Percentiles rank a stretch among this genome's conserved stretches.
Conservation (phyloP, 495 filamentous ascomycete species). For the Oidiodendron maius region DNA sequence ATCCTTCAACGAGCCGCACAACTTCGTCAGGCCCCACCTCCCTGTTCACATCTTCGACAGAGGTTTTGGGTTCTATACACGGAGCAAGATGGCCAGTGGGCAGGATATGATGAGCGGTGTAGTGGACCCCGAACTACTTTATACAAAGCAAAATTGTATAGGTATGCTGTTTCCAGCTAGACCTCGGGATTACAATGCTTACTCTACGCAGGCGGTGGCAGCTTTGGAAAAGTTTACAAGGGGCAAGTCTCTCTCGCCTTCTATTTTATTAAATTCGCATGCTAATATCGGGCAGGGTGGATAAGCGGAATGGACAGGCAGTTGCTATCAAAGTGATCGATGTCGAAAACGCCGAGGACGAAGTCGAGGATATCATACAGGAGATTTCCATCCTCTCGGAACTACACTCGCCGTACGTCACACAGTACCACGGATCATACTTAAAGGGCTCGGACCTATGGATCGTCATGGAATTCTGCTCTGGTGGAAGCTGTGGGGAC, state of each 20-base stretch:
- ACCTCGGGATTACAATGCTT: slow-evolving; percentile 9
- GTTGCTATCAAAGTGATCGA: slow-evolving; percentile 97
- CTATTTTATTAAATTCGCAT: background rate
- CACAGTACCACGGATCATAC: slow-evolving; percentile 93
- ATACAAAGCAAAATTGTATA: slow-evolving; percentile 91
- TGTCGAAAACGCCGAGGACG: slow-evolving; percentile 96
- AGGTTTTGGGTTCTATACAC: background rate
- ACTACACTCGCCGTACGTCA: slow-evolving; percentile 89
- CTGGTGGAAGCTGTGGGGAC: slow-evolving; percentile 87
- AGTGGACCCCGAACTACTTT: slow-evolving; percentile 78
- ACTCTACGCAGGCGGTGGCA: slow-evolving; percentile 59
- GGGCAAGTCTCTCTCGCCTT: slow-evolving; percentile 47
- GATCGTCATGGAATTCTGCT: slow-evolving; percentile 97
- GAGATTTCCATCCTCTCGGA: slow-evolving; percentile 96
- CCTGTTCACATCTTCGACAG: background rate
- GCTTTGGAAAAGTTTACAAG: slow-evolving; percentile 95
- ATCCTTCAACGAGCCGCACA: too few relatives aligned
- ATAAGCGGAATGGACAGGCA: slow-evolving; percentile 75
- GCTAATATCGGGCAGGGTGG: slow-evolving; percentile 54
- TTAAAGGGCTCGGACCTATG: slow-evolving; percentile 92
- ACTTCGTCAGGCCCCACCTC: too few relatives aligned
- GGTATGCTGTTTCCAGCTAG: slow-evolving; percentile 43
- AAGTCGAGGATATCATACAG: slow-evolving; percentile 98
- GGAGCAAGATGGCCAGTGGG: slow-evolving; percentile 20
- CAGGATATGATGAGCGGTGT: slow-evolving; percentile 20